Evolutionary conservation across 352 stramenopile species (phyloP).

Genomic region (Paralagenidium karlingii): DNA sequence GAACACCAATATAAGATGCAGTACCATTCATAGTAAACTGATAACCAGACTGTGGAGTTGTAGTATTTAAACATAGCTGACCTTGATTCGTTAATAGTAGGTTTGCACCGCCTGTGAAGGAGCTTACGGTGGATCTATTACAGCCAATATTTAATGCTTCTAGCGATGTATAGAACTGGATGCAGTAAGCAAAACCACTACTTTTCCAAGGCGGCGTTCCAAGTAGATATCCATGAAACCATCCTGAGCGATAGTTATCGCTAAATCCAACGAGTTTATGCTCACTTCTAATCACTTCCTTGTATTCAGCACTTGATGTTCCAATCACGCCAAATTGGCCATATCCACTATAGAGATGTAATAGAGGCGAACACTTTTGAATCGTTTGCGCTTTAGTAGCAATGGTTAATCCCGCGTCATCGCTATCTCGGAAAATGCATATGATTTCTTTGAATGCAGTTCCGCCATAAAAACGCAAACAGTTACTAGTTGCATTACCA

Average conservation of each 20-base stretch:
- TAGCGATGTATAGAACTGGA: background rate
- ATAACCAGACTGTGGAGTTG: too few species aligned
- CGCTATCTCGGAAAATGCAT: constrained; percentile 5
- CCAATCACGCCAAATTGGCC: constrained; percentile 4
- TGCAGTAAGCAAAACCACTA: background rate
- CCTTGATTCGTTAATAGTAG: too few species aligned
- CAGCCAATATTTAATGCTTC: background rate
- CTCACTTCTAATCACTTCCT: constrained; percentile 1
- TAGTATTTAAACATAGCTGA: too few species aligned
- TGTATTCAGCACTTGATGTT: background rate
- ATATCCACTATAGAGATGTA: constrained; percentile 4
- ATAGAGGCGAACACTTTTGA: constrained; percentile 1
- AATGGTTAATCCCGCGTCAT: constrained; percentile 5
- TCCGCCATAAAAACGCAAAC: constrained; percentile 5
- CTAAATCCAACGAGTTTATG: constrained; percentile 1
- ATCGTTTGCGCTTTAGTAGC: constrained; percentile 3
- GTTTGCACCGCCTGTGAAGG: too few species aligned
- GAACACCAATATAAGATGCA: too few species aligned
- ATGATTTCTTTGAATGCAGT: constrained; percentile 5
- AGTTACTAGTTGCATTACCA: constrained; percentile 3
- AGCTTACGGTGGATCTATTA: background rate
- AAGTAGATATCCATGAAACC: constrained; percentile 4
- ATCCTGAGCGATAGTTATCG: constrained; percentile 4
- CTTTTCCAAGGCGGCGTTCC: constrained; percentile 1
- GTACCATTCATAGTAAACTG: too few species aligned